These are phyloP conservation scores for Trichoderma pleuroti DNA, from an alignment of 2,329 filamentous ascomycete genomes.

Conservation along the genomic window DNA sequence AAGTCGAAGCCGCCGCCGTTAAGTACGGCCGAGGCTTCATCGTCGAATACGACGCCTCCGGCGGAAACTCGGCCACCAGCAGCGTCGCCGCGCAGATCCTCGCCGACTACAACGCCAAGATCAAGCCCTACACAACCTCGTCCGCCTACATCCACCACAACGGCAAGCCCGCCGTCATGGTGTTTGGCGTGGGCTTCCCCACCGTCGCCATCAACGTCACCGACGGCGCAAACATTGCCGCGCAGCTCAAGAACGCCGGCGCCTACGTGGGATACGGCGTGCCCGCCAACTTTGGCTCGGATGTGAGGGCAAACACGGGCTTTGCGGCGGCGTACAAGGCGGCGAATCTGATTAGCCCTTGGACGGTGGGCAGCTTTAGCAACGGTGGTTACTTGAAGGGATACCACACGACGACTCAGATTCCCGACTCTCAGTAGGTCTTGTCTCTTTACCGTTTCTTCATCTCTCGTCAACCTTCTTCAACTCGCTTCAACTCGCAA, in stretches of 20 bases:
- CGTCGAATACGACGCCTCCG: constrained; percentile 14
- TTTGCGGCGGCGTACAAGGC: constrained; percentile 12
- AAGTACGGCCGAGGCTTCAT: constrained; percentile 17
- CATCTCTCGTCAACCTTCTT: not conserved
- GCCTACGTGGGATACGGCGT: constrained; percentile 5
- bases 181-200: constrained; percentile 7
- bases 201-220: not conserved
- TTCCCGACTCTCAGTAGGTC: constrained; percentile 7
- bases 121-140: constrained; percentile 10
- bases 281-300: not conserved
- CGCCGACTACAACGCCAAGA: constrained; percentile 14
- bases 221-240: constrained; percentile 6
- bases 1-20: constrained; percentile 14
- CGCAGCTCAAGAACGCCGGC: constrained; percentile 1
- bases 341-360: constrained; percentile 12
- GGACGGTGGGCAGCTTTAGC: constrained; percentile 13
- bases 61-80: constrained; percentile 4
- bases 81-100: not conserved
- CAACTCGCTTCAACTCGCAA: too few relatives aligned
- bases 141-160: constrained; percentile 13
- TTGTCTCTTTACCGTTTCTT: not conserved
- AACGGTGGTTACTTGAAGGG: constrained; percentile 2
- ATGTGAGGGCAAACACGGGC: constrained; percentile 3
- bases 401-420: constrained; percentile 14
- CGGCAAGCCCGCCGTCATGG: constrained; percentile 12